A percentile compares a stretch with the other conserved stretches of the same genome.
These are phyloP conservation scores for Epicoccum sorghinum DNA, from an alignment of 2,329 filamentous ascomycete genomes.

Conservation along the genomic window DNA sequence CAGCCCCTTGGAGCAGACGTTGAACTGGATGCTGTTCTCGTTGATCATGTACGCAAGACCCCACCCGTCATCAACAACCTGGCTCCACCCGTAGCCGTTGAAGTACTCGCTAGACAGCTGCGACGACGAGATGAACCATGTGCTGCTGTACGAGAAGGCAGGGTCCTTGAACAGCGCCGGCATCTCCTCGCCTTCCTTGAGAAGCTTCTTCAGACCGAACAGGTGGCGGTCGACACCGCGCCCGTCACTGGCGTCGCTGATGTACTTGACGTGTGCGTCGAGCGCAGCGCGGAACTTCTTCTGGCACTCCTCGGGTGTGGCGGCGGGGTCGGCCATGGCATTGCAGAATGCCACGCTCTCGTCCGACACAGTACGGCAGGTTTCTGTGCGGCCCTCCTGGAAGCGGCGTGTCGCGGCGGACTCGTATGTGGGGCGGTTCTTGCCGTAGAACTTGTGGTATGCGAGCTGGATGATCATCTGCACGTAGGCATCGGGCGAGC, in stretches of 20 bases:
- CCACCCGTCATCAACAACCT: slow-evolving; percentile 94
- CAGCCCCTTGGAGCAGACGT: slow-evolving; percentile 91
- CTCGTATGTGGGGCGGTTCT: slow-evolving; percentile 97
- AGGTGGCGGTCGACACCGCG: slow-evolving; percentile 95
- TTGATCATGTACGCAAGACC: slow-evolving; percentile 99
- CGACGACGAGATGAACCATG: slow-evolving; percentile 87
- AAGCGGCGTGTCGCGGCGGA: slow-evolving; percentile 93
- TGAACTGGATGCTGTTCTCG: slow-evolving; percentile 98
- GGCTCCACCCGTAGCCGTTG: slow-evolving; percentile 98
- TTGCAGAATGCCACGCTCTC: slow-evolving; percentile 90
- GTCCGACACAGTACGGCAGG: slow-evolving; percentile 89
- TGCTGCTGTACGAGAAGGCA: slow-evolving; percentile 79
- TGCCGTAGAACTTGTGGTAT: slow-evolving; percentile 99
- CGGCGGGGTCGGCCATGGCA: slow-evolving; percentile 75
- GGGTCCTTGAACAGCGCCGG: slow-evolving; percentile 88
- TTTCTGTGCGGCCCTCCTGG: slow-evolving; percentile 95
- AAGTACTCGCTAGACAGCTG: slow-evolving; percentile 97
- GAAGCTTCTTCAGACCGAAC: slow-evolving; percentile 93
- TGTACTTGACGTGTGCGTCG: slow-evolving; percentile 86
- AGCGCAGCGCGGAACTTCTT: slow-evolving; percentile 83
- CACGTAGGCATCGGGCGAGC: slow-evolving; percentile 94
- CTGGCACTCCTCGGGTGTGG: slow-evolving; percentile 68
- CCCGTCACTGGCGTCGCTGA: slow-evolving; percentile 84
- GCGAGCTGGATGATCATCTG: slow-evolving; percentile 99
- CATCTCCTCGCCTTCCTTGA: slow-evolving; percentile 79